phyloP scores from a whole-genome alignment of 1,284 basidiomycete genomes.

The Phylloporus sp. region DNA sequence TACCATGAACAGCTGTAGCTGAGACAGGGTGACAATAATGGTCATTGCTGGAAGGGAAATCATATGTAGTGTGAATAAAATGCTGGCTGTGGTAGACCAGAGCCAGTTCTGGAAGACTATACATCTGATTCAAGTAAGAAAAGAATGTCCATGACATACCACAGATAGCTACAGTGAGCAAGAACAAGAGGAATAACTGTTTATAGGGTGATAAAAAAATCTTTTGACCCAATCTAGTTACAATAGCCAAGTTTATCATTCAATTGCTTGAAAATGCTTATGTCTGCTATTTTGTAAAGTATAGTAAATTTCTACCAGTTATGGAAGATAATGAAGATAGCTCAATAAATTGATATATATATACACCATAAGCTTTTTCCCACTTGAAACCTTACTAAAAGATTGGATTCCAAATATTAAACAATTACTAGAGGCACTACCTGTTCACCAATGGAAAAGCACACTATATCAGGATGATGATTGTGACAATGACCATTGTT shows the following conservation, averaged over 20 bases:
- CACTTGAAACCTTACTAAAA: constrained; percentile 38
- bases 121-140: no score
- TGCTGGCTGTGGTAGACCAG: no score
- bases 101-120: no score
- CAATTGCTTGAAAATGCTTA: constrained; percentile 23
- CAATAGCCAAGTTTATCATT: constrained; percentile 15
- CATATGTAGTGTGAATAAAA: no score
- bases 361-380: constrained; percentile 27
- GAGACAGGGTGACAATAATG: no score
- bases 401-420: constrained; percentile 38
- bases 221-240: constrained; percentile 33
- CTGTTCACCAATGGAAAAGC: constrained; percentile 26
- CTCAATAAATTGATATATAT: constrained; percentile 24
- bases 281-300: constrained; percentile 20
- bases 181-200: constrained; percentile 12
- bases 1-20: no score
- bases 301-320: constrained; percentile 32
- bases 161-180: no score
- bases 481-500: no score
- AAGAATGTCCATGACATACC: no score
- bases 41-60: no score
- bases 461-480: constrained; percentile 31
- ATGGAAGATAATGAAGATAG: constrained; percentile 27
- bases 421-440: constrained; percentile 38
- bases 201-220: constrained; percentile 23